Conservation (phyloP, 2,329 filamentous ascomycete species). For the Calonectria fujianensis region DNA sequence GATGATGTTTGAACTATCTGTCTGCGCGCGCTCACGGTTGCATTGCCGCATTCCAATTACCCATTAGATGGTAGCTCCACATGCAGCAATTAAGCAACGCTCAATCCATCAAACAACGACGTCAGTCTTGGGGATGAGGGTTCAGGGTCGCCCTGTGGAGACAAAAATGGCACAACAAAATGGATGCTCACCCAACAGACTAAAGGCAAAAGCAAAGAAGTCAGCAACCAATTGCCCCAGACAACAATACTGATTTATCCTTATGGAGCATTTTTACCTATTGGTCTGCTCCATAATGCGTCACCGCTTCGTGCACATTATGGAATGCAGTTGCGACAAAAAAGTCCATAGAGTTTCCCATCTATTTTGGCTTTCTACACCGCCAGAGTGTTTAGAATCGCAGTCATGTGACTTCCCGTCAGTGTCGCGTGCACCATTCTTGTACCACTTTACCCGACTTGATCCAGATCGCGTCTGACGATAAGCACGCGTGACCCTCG, state of each 20-base stretch:
- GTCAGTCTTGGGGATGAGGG: not conserved
- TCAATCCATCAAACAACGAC: slow-evolving; percentile 9
- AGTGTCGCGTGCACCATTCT: slow-evolving; percentile 50
- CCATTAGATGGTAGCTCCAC: slow-evolving; percentile 12
- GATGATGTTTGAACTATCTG: not conserved
- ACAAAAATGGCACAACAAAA: slow-evolving; percentile 18
- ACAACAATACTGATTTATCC: not conserved
- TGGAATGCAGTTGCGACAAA: not conserved
- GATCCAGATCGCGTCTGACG: slow-evolving; percentile 29
- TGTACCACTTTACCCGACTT: slow-evolving; percentile 30
- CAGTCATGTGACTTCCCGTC: slow-evolving; percentile 59
- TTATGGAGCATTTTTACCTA: not conserved
- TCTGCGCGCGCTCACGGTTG: slow-evolving; percentile 1
- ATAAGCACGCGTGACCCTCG: slow-evolving; percentile 18
- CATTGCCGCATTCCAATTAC: slow-evolving; percentile 30
- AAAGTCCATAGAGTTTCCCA: not conserved
- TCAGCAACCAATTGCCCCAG: not conserved
- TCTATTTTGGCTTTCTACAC: not conserved
- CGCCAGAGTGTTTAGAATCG: not conserved
- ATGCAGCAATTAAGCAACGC: slow-evolving; percentile 12
- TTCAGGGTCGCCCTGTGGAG: not conserved
- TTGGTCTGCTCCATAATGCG: too few relatives aligned
- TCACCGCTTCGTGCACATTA: not conserved
- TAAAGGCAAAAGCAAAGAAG: slow-evolving; percentile 7
- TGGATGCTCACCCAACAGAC: slow-evolving; percentile 3